Base-by-base conservation (phyloP, 257 asterid species). In the Solanum raphanifolium region DNA sequence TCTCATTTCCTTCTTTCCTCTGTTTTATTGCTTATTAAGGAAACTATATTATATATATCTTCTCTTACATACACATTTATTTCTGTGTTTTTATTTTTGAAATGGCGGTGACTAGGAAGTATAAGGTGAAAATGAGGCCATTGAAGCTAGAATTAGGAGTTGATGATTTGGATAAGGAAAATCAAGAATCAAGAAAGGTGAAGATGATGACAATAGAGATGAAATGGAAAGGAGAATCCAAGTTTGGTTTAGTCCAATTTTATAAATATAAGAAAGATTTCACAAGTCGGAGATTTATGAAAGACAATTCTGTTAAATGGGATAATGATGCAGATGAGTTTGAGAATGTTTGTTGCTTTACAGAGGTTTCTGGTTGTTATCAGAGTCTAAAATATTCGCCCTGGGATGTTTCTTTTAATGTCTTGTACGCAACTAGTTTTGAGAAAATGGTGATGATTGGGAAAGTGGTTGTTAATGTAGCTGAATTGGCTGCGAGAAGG, bases 151-250 rank as follows among this genome's bases (percentile, higher is more conserved):
- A 93, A 83, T 75, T 85, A 36, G 88, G 90, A 87, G 20, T 76
- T 83, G 87, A 58, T 4, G 84, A 86, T 35, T 90, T 71, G 5
- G 65, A 43, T 15, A 79, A 34, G 3, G 78, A 46, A 2, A 87
- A 62, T 41, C 34, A 82, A 78, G 39, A 65, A 66, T 9, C 86
- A 86, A 52, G 86, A 83, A 16, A 90, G 78, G 72, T 88, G 76
- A 76, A 76, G 58, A 13, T 38, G 2, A 52, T 93, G 87, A 92
- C 94, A 41, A 71, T 94, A 48, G 89, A 87, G 81, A 68, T 93
- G 20, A 94, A 92, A 88, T 95, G 98, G 98, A 93, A 91, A 91
- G 97, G 95, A 13, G 95, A 92, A 89, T 90, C 91, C 13, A 93
- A 85, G 90, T 91, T 93, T 29, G 93, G 93, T 13, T 85, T 92